Conservation (phyloP, 371 early-diverging fungal genomes). For the Zancudomyces culisetae region DNA sequence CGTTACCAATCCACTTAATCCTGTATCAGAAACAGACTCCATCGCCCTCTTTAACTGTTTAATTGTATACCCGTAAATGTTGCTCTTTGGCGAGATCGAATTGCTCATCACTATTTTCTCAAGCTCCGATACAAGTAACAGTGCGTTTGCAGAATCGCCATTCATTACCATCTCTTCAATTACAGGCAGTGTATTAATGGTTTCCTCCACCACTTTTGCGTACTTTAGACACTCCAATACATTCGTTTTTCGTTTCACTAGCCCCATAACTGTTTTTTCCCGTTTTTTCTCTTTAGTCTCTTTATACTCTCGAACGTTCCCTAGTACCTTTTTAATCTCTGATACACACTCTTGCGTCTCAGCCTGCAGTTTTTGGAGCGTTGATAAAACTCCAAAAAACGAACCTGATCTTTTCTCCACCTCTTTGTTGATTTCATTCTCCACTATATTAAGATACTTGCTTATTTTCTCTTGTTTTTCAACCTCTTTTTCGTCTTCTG, state of each 20-base stretch:
- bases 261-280: constrained; percentile 45
- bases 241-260: constrained; percentile 52
- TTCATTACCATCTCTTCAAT: constrained; percentile 58
- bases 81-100: not conserved
- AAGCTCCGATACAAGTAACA: constrained; percentile 67
- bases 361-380: constrained; percentile 69
- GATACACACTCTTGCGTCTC: constrained; percentile 69
- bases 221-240: constrained; percentile 39
- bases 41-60: not conserved
- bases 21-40: not conserved
- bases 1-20: not conserved
- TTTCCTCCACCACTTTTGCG: constrained; percentile 42
- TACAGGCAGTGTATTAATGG: constrained; percentile 56
- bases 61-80: not conserved
- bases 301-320: constrained; percentile 42
- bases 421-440: constrained; percentile 73
- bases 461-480: constrained; percentile 75
- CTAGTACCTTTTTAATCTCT: constrained; percentile 56
- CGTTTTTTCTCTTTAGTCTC: constrained; percentile 48
- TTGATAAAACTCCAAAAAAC: constrained; percentile 82
- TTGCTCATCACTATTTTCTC: constrained; percentile 15
- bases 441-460: constrained; percentile 75
- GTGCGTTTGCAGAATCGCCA: constrained; percentile 63
- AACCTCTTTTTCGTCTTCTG: constrained; percentile 37
- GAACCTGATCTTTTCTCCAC: constrained; percentile 74